A percentile compares a stretch with the other conserved stretches of the same genome.
Evolutionary conservation across 108 stramenopile species (phyloP).

Genomic region (Conticribra weissflogii): DNA sequence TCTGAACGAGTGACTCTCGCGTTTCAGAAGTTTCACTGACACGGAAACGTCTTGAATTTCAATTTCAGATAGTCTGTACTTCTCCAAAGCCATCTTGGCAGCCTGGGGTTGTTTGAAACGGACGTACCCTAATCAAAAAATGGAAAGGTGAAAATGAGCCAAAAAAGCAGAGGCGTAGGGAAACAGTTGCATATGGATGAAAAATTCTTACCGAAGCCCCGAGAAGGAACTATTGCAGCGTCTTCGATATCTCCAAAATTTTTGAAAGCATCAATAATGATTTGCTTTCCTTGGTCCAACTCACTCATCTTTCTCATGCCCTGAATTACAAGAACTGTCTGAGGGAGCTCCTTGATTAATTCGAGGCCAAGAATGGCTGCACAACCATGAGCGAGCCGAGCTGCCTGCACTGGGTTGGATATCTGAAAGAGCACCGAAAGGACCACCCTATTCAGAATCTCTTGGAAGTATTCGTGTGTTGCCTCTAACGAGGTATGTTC

Average conservation of each 20-base stretch:
- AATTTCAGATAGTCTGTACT: conserved; percentile 66
- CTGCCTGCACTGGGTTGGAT: conserved; percentile 65
- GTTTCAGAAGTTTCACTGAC: conserved; percentile 65
- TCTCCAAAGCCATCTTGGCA: conserved; percentile 62
- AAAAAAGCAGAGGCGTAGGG: not conserved
- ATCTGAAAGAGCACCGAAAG: conserved; percentile 59
- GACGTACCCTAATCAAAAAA: conserved; percentile 49
- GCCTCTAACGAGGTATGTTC: conserved; percentile 50
- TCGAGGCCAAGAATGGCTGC: conserved; percentile 83
- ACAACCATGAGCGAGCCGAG: conserved; percentile 76
- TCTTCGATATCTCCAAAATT: conserved; percentile 76
- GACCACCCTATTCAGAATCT: conserved; percentile 73
- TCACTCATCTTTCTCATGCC: conserved; percentile 81
- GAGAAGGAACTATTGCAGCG: conserved; percentile 71
- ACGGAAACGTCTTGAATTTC: conserved; percentile 89
- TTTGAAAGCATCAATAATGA: conserved; percentile 58
- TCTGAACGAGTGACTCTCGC: conserved; percentile 35
- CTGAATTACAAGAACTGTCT: conserved; percentile 68
- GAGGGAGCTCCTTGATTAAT: conserved; percentile 60
- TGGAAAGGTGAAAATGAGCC: not conserved
- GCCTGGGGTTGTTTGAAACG: conserved; percentile 68
- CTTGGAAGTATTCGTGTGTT: conserved; percentile 78
- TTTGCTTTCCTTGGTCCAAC: conserved; percentile 28
- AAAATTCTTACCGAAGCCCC: conserved; percentile 67
- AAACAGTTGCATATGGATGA: not conserved